Base-by-base conservation (phyloP, 2,329 filamentous ascomycete species). In the Pseudonectria buxi region DNA sequence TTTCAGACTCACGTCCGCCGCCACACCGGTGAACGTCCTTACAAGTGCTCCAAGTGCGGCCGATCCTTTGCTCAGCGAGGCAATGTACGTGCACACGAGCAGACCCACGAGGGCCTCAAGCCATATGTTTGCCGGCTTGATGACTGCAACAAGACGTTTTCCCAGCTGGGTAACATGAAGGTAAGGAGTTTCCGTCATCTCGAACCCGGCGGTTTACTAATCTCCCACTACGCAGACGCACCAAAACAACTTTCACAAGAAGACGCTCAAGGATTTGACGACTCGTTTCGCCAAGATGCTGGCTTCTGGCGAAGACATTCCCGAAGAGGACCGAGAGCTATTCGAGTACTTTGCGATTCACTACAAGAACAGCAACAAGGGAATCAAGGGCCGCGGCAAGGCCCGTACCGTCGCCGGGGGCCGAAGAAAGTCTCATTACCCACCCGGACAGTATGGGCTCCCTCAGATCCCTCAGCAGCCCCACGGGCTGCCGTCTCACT, bases 341-440 rank as follows among this genome's bases (percentile, higher is more conserved):
- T 87, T 84, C 68, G 76, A 83, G 48, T 94, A 95, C 64, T 92
- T 96, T 56, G 75, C 81, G 4, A 73, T 73, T 1, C 71, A 95
- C n/a, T 95, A 95, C 72, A 95, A 94, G 69, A 94, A 96, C 64
- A 89, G 84, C 64, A 96, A 96, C 73, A 95, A 95, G 62, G 92
- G 92, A 2, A 95, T 96, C 69, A 96, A 95, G 63, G 92, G 92
- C 10, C 80, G 92, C 30, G 92, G 92, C 28, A 92, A 90, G 57
- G 85, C 89, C 49, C 73, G 86, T 37, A 79, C 78, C 39, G 82
- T 88, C 35, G 53, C 54, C 7, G 53, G 51, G 14, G 46, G 53
- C 16, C 59, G 58, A 39, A 42, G 43, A 14, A 62, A 57, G 47
- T 6, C 36, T 36, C 15, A 33, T 37, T 26, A 15, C 47, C 7